Conservation (phyloP, 2,329 filamentous ascomycete genomes). For the Atkinsonella texensis region DNA sequence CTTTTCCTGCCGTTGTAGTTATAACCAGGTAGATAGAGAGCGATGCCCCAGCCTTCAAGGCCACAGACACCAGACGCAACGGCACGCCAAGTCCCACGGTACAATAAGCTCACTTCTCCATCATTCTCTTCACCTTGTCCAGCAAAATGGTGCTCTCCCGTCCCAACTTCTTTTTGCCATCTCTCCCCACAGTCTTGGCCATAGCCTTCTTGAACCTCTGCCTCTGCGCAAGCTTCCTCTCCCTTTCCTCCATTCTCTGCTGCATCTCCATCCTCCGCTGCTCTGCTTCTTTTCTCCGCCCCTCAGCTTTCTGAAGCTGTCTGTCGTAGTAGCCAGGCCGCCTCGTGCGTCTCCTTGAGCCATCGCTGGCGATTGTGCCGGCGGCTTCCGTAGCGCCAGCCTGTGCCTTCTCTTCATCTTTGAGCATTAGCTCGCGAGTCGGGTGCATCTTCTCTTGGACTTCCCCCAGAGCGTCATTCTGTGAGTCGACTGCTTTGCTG, state of each 20-base stretch:
- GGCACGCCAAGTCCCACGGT: too few species aligned
- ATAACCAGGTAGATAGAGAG: too few species aligned
- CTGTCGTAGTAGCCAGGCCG: slow-evolving; percentile 52
- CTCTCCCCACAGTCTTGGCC: slow-evolving; percentile 61
- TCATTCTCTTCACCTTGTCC: slow-evolving; percentile 56
- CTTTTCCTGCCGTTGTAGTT: too few species aligned
- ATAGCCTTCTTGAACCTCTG: slow-evolving; percentile 54
- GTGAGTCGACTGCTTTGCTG: slow-evolving; percentile 5
- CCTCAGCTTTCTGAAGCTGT: slow-evolving; percentile 39
- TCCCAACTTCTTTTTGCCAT: slow-evolving; percentile 69
- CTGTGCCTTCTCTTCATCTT: slow-evolving; percentile 25
- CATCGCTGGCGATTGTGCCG: slow-evolving; percentile 15
- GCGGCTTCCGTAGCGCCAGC: slow-evolving; percentile 10
- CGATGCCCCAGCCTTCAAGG: too few species aligned
- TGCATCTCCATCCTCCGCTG: slow-evolving; percentile 28
- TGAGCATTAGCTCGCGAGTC: slow-evolving; percentile 27
- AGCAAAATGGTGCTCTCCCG: slow-evolving; percentile 68
- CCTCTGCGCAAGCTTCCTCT: slow-evolving; percentile 52
- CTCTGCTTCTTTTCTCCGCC: slow-evolving; percentile 30
- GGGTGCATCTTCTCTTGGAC: slow-evolving; percentile 21
- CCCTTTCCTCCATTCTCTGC: slow-evolving; percentile 48
- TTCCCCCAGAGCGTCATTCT: slow-evolving; percentile 7
- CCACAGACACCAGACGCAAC: too few species aligned
- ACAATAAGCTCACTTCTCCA: not conserved
- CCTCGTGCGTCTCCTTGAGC: slow-evolving; percentile 22